Percentiles rank a stretch among this genome's conserved stretches.
These are phyloP conservation scores for Calonectria henricotiae DNA, from an alignment of 2,329 filamentous ascomycete genomes.

Conservation along the genomic window DNA sequence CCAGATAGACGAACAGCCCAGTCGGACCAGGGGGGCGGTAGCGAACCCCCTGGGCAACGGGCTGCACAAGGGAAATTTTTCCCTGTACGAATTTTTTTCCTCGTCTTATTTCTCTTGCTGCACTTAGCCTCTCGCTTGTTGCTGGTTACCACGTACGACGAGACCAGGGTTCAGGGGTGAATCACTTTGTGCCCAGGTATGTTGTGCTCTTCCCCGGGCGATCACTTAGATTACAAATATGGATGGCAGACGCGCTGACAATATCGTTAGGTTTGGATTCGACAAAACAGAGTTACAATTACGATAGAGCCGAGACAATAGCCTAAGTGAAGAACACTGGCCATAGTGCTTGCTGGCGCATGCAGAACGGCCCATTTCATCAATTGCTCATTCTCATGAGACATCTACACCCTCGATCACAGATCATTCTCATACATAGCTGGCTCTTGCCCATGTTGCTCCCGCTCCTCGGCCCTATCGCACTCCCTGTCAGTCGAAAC, in stretches of 20 bases:
- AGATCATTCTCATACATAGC: conserved; percentile 21
- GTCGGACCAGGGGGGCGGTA: conserved; percentile 12
- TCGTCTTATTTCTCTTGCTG: conserved; percentile 14
- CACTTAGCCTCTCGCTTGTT: conserved; percentile 4
- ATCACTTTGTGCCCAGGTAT: conserved; percentile 16
- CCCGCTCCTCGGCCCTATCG: conserved; percentile 26
- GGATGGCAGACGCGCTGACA: background rate
- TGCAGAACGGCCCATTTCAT: conserved; percentile 7
- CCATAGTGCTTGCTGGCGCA: background rate
- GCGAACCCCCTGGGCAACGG: background rate
- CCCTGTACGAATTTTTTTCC: conserved; percentile 3
- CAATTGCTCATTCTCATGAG: conserved; percentile 1
- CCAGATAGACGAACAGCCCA: conserved; percentile 27
- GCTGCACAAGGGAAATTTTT: background rate
- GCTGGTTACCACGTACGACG: conserved; percentile 18
- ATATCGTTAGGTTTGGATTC: too few species aligned
- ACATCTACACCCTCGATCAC: conserved; percentile 5
- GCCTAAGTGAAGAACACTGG: background rate
- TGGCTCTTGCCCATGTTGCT: conserved; percentile 2
- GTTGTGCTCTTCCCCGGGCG: conserved; percentile 26
- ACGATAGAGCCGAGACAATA: background rate
- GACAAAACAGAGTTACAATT: background rate
- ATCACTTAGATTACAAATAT: conserved; percentile 27
- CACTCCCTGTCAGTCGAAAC: conserved; percentile 44
- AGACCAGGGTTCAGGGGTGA: conserved; percentile 17